Evolutionary conservation across 1,139 yeast genomes (phyloP).

Genomic region (Geotrichum australiense): DNA sequence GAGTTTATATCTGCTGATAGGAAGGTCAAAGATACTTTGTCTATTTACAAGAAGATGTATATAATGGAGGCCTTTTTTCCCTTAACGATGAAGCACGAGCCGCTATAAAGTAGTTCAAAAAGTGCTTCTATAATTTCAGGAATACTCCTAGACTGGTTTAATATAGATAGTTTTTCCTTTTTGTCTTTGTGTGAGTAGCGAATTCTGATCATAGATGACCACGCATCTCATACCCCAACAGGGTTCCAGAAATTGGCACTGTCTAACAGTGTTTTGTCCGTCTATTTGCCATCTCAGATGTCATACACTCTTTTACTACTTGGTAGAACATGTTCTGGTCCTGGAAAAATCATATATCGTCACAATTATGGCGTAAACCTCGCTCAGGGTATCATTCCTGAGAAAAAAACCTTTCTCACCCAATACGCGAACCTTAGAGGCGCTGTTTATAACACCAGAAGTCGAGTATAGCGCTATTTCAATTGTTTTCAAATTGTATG

Average conservation of each 20-base stretch:
- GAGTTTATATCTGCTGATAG: slow-evolving; percentile 4
- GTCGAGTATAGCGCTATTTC: too few relatives aligned
- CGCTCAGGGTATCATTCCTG: too few relatives aligned
- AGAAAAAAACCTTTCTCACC: too few relatives aligned
- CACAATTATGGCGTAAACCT: too few relatives aligned
- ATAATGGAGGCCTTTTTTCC: slow-evolving; percentile 38
- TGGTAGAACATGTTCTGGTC: too few relatives aligned
- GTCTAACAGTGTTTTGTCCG: slow-evolving; percentile 36
- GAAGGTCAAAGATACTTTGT: background rate
- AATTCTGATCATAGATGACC: slow-evolving; percentile 40
- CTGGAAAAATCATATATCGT: too few relatives aligned
- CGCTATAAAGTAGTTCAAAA: slow-evolving; percentile 42
- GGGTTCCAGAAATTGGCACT: slow-evolving; percentile 41
- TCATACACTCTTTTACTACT: too few relatives aligned
- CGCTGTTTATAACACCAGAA: too few relatives aligned
- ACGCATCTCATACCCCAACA: slow-evolving; percentile 37
- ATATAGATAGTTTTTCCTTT: slow-evolving; percentile 47
- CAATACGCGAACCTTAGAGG: too few relatives aligned
- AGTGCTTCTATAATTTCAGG: slow-evolving; percentile 46
- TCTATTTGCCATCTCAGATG: too few relatives aligned
- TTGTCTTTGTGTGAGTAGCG: slow-evolving; percentile 48
- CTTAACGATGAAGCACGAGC: too few relatives aligned
- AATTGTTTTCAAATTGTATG: too few relatives aligned
- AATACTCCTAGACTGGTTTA: slow-evolving; percentile 49
- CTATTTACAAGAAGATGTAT: slow-evolving; percentile 3